These are phyloP conservation scores for Crepidotus variabilis DNA, from an alignment of 768 basidiomycete species.

Conservation along the genomic window DNA sequence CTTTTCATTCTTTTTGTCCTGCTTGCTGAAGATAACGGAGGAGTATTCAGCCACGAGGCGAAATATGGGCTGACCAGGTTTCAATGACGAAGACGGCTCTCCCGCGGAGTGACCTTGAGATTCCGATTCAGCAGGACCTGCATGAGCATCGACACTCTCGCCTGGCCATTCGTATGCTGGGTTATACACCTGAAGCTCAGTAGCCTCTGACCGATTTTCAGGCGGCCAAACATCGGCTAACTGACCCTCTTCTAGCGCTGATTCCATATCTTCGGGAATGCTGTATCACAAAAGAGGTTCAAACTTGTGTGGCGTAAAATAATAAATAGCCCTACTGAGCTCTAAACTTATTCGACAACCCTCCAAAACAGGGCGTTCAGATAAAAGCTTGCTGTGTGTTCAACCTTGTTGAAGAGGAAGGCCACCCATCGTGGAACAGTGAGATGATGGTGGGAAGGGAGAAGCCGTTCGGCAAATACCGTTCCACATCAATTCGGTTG, in stretches of 20 bases:
- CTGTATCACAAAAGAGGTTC: neutral
- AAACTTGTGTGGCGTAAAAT: neutral
- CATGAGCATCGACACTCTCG: constrained; percentile 16
- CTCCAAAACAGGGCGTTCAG: no score
- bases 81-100: constrained; percentile 9
- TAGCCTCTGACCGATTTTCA: neutral
- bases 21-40: constrained; percentile 48
- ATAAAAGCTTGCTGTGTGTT: no score
- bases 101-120: neutral
- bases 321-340: neutral
- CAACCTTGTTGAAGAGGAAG: no score
- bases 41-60: constrained; percentile 56
- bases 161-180: constrained; percentile 62
- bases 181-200: constrained; percentile 33
- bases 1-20: constrained; percentile 20
- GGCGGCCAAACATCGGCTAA: neutral
- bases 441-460: neutral
- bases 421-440: no score
- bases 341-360: neutral
- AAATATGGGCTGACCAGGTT: constrained; percentile 26
- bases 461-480: neutral
- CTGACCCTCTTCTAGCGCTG: constrained; percentile 17
- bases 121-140: neutral
- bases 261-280: constrained; percentile 4
- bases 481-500: neutral